Evolutionary conservation across 345 rosid species (phyloP).

Genomic region (Cardamine resedifolia): DNA sequence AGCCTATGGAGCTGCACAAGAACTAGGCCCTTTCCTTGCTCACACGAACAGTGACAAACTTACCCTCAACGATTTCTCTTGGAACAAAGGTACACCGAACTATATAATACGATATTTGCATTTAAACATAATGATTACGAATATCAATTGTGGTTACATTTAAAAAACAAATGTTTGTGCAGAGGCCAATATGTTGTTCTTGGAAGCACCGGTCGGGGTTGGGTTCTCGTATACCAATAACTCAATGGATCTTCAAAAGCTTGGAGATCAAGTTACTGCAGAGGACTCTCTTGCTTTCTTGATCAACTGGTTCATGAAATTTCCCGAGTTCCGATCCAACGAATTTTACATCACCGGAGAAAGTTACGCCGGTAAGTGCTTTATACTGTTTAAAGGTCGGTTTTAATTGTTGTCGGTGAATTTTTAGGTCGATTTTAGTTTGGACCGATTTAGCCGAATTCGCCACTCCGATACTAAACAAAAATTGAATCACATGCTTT

Average conservation of each 20-base stretch:
- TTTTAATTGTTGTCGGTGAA: neutral
- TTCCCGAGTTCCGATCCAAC: conserved; percentile 59
- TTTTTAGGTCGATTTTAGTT: no score
- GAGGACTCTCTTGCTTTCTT: conserved; percentile 59
- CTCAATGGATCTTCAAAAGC: conserved; percentile 43
- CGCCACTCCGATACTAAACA: neutral
- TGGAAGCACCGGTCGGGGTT: conserved; percentile 85
- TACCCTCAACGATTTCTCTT: conserved; percentile 50
- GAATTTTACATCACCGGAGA: conserved; percentile 76
- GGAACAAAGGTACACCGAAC: conserved; percentile 59
- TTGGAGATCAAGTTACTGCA: conserved; percentile 59
- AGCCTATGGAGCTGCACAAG: conserved; percentile 75
- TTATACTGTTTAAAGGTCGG: neutral
- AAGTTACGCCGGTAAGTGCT: conserved; percentile 71
- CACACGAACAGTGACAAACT: conserved; percentile 42
- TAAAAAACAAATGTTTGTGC: neutral
- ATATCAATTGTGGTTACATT: neutral
- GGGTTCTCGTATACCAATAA: conserved; percentile 82
- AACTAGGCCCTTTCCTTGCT: conserved; percentile 72
- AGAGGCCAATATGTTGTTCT: conserved; percentile 75
- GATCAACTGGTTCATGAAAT: conserved; percentile 63
- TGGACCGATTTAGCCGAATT: neutral
- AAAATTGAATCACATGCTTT: neutral
- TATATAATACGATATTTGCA: neutral
- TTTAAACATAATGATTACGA: neutral